These are phyloP conservation scores for Beta macrorhiza DNA, from an alignment of 179 eudicot species.

Conservation along the genomic window DNA sequence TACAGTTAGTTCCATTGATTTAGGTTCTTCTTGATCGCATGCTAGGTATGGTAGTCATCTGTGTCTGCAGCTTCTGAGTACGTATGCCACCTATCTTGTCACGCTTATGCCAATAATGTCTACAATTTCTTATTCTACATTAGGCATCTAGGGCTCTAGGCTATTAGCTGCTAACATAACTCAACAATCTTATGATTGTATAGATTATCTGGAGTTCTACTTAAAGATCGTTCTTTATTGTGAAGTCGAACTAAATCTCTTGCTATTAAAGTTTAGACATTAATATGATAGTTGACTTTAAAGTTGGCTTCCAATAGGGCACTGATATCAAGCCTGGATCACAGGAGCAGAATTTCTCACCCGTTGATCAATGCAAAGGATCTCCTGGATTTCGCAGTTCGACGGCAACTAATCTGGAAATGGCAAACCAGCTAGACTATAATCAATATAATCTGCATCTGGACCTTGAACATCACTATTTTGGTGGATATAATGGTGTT, in stretches of 20 bases:
- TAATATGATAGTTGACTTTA: slow-evolving; percentile 12
- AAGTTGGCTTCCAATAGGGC: slow-evolving; percentile 44
- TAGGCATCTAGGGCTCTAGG: neutral
- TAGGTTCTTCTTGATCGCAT: neutral
- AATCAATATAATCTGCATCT: slow-evolving; percentile 55
- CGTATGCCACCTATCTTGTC: neutral
- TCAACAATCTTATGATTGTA: neutral
- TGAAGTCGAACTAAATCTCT: neutral
- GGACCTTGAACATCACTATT: slow-evolving; percentile 49
- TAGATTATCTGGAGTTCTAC: neutral
- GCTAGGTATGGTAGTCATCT: neutral
- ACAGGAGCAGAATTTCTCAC: slow-evolving; percentile 46
- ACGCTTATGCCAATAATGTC: neutral
- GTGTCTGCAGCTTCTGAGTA: neutral
- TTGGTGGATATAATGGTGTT: slow-evolving; percentile 45
- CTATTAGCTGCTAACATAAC: neutral
- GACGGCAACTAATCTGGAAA: slow-evolving; percentile 43
- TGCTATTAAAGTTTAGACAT: neutral
- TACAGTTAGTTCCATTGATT: neutral
- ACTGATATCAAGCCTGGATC: slow-evolving; percentile 47
- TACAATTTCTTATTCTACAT: neutral
- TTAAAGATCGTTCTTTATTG: neutral
- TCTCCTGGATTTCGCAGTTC: slow-evolving; percentile 46
- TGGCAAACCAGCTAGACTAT: slow-evolving; percentile 57
- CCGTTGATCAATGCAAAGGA: slow-evolving; percentile 55